Percentiles rank a stretch among this genome's conserved stretches.
These are phyloP conservation scores for Daldinia concentrica DNA, from an alignment of 495 filamentous ascomycete genomes.

Conservation along the genomic window DNA sequence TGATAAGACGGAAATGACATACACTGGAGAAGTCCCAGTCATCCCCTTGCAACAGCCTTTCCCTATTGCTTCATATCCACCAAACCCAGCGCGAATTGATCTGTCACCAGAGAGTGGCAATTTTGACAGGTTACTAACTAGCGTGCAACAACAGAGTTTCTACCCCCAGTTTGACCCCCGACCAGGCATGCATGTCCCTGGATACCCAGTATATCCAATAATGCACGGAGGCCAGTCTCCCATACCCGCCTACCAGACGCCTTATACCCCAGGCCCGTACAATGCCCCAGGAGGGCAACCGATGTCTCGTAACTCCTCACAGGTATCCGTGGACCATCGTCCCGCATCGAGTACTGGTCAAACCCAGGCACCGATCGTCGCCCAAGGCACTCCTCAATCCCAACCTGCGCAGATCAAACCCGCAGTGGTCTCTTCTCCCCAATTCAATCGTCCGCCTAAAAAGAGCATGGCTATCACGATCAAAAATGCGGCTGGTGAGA, in stretches of 20 bases:
- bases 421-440: conserved; percentile 66
- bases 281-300: conserved; percentile 65
- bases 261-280: conserved; percentile 63
- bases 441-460: conserved; percentile 66
- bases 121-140: conserved; percentile 80
- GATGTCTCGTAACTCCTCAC: conserved; percentile 86
- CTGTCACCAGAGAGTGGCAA: conserved; percentile 73
- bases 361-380: conserved; percentile 55
- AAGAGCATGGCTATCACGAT: conserved; percentile 77
- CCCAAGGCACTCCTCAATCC: conserved; percentile 58
- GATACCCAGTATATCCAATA: conserved; percentile 57
- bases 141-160: conserved; percentile 66
- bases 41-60: conserved; percentile 44
- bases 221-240: conserved; percentile 60
- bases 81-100: conserved; percentile 54
- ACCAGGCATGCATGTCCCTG: conserved; percentile 48
- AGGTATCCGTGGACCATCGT: conserved; percentile 75
- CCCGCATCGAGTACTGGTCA: conserved; percentile 83
- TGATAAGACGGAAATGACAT: conserved; percentile 25
- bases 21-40: conserved; percentile 40
- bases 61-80: conserved; percentile 47
- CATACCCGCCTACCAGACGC: conserved; percentile 57
- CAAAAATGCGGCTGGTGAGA: conserved; percentile 77
- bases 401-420: conserved; percentile 68
- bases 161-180: conserved; percentile 45